These are phyloP conservation scores for Caloboletus inedulis DNA, from an alignment of 1,284 basidiomycete genomes.

Conservation along the genomic window DNA sequence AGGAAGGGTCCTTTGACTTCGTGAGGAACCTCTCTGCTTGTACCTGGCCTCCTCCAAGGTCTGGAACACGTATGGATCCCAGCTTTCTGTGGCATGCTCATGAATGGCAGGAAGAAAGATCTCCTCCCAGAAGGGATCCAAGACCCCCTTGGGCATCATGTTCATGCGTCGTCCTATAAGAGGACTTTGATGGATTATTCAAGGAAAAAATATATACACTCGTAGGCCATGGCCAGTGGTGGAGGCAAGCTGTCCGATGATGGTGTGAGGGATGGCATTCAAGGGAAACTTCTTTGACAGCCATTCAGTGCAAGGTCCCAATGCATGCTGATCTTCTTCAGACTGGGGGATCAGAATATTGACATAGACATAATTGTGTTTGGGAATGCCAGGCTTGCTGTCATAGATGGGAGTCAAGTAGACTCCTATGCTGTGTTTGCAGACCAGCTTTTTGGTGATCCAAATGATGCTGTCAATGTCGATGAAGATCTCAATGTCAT, in stretches of 20 bases:
- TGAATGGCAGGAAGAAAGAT: constrained; percentile 12
- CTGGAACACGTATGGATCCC: constrained; percentile 3
- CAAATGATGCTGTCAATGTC: constrained; percentile 22
- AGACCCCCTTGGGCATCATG: constrained; percentile 5
- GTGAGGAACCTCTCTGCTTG: constrained; percentile 1
- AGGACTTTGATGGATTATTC: constrained; percentile 16
- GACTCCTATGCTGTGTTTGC: constrained; percentile 1
- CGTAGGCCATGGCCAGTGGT: background rate
- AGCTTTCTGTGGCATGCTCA: background rate
- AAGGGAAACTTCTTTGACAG: background rate
- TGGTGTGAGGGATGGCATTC: constrained; percentile 5
- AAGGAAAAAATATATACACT: constrained; percentile 18
- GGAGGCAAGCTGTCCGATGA: background rate
- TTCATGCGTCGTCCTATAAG: background rate
- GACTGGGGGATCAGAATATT: constrained; percentile 15
- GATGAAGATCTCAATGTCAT: constrained; percentile 3
- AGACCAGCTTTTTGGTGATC: constrained; percentile 1
- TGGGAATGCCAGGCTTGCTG: constrained; percentile 1
- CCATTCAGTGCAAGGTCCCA: constrained; percentile 5
- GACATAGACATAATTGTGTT: constrained; percentile 14
- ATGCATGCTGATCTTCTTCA: background rate
- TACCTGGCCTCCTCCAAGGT: constrained; percentile 5
- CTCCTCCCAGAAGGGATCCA: constrained; percentile 13
- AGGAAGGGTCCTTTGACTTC: background rate
- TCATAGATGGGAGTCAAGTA: constrained; percentile 5